Conservation (phyloP, 768 basidiomycete species). For the Tricholoma furcatifolium region DNA sequence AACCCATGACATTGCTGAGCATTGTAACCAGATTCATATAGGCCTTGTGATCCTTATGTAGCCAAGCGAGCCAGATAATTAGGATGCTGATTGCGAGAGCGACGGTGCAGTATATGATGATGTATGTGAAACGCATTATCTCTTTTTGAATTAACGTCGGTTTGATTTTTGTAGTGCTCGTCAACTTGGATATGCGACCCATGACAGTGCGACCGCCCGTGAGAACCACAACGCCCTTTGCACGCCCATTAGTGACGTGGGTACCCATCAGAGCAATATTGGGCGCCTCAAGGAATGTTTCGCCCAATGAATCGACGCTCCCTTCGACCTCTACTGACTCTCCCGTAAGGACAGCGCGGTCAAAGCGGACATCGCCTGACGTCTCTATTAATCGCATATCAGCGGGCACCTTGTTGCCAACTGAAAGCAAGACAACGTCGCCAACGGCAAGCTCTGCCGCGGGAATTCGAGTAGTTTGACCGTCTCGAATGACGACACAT, state of each 20-base stretch:
- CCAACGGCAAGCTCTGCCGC: constrained; percentile 15
- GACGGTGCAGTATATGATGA: constrained; percentile 40
- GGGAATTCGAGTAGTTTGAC: constrained; percentile 8
- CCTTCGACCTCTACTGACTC: constrained; percentile 48
- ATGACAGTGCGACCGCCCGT: constrained; percentile 41
- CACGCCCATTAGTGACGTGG: constrained; percentile 38
- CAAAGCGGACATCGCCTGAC: constrained; percentile 50
- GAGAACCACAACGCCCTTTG: constrained; percentile 38
- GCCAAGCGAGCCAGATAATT: constrained; percentile 40
- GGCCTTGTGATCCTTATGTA: constrained; percentile 31
- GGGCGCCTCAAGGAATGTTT: constrained; percentile 43
- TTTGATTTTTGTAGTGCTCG: constrained; percentile 43
- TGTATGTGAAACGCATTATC: constrained; percentile 50
- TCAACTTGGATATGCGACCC: constrained; percentile 55
- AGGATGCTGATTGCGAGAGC: constrained; percentile 43
- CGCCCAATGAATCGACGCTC: constrained; percentile 33
- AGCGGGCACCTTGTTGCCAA: constrained; percentile 16
- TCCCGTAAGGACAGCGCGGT: constrained; percentile 52
- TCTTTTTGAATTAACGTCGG: constrained; percentile 46
- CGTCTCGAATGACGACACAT: constrained; percentile 12
- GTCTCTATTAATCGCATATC: constrained; percentile 54
- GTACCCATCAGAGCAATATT: constrained; percentile 49
- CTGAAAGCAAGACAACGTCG: constrained; percentile 9
- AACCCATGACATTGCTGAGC: constrained; percentile 54
- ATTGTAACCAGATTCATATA: constrained; percentile 51